Percentiles rank a stretch among this genome's conserved stretches.
Evolutionary conservation across 192 early-diverging fungal genomes (phyloP).

Genomic region (Backusella morwellensis): DNA sequence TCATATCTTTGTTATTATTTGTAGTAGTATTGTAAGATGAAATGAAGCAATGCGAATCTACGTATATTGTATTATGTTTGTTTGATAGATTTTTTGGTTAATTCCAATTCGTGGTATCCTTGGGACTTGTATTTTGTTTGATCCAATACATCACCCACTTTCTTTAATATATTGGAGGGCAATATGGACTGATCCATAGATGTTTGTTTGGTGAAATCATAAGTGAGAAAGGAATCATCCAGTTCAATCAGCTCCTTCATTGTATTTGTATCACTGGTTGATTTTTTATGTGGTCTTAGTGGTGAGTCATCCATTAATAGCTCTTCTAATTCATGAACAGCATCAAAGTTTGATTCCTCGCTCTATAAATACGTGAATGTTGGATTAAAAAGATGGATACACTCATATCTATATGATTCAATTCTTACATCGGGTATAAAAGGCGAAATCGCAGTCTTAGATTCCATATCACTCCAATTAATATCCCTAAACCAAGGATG

Average conservation of each 20-base stretch:
- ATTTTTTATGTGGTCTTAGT: constrained; percentile 73
- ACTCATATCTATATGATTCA: neutral
- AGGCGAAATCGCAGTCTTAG: constrained; percentile 20
- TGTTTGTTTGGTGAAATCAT: constrained; percentile 62
- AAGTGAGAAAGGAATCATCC: constrained; percentile 70
- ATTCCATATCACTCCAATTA: constrained; percentile 23
- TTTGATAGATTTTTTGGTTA: neutral
- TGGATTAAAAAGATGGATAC: neutral
- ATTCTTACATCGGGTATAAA: constrained; percentile 29
- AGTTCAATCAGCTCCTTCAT: constrained; percentile 61
- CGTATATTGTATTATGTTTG: neutral
- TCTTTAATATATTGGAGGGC: neutral
- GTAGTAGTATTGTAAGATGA: neutral
- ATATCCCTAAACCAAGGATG: constrained; percentile 31
- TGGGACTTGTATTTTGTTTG: constrained; percentile 4
- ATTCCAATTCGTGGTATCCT: constrained; percentile 3
- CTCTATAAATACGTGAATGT: constrained; percentile 37
- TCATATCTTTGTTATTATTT: no score
- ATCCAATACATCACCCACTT: neutral
- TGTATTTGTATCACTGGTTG: constrained; percentile 24
- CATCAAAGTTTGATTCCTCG: constrained; percentile 92
- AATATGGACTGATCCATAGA: neutral
- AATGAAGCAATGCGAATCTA: neutral
- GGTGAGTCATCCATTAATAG: constrained; percentile 93
- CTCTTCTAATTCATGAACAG: constrained; percentile 93